Base-by-base conservation (phyloP, 106 monocot species). In the Dendrobium nobile region DNA sequence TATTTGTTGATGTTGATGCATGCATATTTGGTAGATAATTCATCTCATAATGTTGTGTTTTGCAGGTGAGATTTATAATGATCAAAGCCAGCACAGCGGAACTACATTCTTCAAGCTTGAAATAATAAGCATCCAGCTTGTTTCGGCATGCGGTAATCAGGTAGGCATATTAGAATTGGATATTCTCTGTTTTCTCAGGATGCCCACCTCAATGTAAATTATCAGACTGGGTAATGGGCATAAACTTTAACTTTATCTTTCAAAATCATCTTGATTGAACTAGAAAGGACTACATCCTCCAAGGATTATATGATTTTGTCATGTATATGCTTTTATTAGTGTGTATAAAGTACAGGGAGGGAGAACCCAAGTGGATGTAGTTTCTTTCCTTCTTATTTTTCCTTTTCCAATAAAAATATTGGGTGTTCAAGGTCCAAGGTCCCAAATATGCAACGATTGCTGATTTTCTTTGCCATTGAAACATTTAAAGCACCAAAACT, bases 71-170 rank as follows among this genome's bases (percentile, higher is more conserved):
- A 27, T 76, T 7, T 79, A 78, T 27, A 85, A 80, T 73, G 79
- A 85, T 78, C 82, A 87, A 64, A 75, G 64, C 20, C 79, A 85
- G 61, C 82, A 87, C 20, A 85, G 79, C 19, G 88, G 79, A 75
- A 81, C 86, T 47, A 43, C 85, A 72, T 96, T 93, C 82, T 92
- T 89, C 77, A 96, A 96, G 85, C 72, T 96, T 40, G 96, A 96
- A 47, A 82, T 96, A 77, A 78, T 91, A 44, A 92, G 83, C 82
- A 93, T 96, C 70, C 90, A 92, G 56, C 75, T 96, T 61, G 84
- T 89, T 77, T 91, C 93, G 82, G 59, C 96, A 41, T 87, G 84
- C 82, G 93, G 96, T 81, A 93, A 79, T 87, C 87, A 93, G 90
- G 96, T 73, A 86, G 82, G 83, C 59, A 20, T 74, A 18, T 9